Conservation (phyloP, 768 basidiomycete species). For the Hygrophoropsis aurantiaca region DNA sequence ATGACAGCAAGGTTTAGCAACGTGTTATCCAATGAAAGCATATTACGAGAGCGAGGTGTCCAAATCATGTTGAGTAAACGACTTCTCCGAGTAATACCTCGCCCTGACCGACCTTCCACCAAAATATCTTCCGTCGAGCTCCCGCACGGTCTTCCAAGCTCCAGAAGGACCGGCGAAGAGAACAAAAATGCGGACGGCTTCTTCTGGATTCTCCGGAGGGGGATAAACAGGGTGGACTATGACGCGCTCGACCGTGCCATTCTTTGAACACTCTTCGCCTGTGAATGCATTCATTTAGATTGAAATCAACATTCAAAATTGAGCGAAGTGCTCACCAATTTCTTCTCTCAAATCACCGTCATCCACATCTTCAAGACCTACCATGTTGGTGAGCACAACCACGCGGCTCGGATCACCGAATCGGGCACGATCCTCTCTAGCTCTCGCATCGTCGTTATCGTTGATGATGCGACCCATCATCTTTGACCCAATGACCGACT, state of each 20-base stretch:
- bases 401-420: constrained; percentile 92
- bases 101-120: constrained; percentile 84
- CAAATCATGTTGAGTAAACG: constrained; percentile 51
- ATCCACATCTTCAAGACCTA: constrained; percentile 77
- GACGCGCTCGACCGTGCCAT: constrained; percentile 90
- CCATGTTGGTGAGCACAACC: constrained; percentile 89
- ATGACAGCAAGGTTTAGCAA: too few relatives aligned
- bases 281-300: constrained; percentile 1
- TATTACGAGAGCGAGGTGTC: constrained; percentile 41
- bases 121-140: constrained; percentile 91
- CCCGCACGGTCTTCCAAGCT: constrained; percentile 94
- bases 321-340: constrained; percentile 58
- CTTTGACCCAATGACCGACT: constrained; percentile 51
- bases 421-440: constrained; percentile 71
- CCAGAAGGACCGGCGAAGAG: constrained; percentile 88
- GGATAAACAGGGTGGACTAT: constrained; percentile 78
- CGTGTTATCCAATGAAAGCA: too few relatives aligned
- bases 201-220: constrained; percentile 60
- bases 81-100: constrained; percentile 71
- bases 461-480: constrained; percentile 86
- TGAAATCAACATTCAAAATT: neutral
- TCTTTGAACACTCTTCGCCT: constrained; percentile 92
- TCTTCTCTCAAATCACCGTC: constrained; percentile 86
- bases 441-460: constrained; percentile 80
- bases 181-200: constrained; percentile 90